These are phyloP conservation scores for Solidago caesia DNA, from an alignment of 129 eudicot genomes.

Conservation along the genomic window DNA sequence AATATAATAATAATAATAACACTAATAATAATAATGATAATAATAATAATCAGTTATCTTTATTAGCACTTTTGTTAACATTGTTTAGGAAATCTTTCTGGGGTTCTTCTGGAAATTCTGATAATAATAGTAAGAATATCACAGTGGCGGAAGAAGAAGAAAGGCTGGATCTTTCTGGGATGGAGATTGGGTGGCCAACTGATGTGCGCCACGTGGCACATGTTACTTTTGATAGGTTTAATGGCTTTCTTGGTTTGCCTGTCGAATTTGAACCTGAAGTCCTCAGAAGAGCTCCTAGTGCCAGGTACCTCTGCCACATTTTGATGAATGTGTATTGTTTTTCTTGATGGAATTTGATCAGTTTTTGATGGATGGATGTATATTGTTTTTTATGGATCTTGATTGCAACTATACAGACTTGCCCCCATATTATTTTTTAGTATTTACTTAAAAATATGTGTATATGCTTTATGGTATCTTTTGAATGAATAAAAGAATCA, in stretches of 20 bases:
- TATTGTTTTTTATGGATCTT: background rate
- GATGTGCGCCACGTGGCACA: conserved; percentile 95
- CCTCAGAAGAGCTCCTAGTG: conserved; percentile 89
- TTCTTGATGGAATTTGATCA: background rate
- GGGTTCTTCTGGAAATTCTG: conserved; percentile 26
- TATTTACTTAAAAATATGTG: too few species aligned
- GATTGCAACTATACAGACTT: too few species aligned
- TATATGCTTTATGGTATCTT: too few species aligned
- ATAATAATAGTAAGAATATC: conserved; percentile 18
- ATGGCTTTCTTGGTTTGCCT: conserved; percentile 97
- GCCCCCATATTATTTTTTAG: too few species aligned
- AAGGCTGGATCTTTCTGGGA: conserved; percentile 49
- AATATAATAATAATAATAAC: conserved; percentile 33
- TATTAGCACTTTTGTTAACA: conserved; percentile 71
- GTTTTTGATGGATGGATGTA: conserved; percentile 14
- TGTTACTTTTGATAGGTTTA: conserved; percentile 91
- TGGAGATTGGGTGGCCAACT: conserved; percentile 96
- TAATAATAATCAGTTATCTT: conserved; percentile 53
- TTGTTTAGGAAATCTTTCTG: conserved; percentile 75
- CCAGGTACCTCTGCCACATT: conserved; percentile 51
- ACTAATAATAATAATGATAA: conserved; percentile 40
- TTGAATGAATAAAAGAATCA: background rate
- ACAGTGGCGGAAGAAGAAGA: conserved; percentile 32
- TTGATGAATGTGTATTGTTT: background rate
- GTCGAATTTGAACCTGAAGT: conserved; percentile 96